These are phyloP conservation scores for Pistacia atlantica DNA, from an alignment of 345 rosid species.

Conservation along the genomic window DNA sequence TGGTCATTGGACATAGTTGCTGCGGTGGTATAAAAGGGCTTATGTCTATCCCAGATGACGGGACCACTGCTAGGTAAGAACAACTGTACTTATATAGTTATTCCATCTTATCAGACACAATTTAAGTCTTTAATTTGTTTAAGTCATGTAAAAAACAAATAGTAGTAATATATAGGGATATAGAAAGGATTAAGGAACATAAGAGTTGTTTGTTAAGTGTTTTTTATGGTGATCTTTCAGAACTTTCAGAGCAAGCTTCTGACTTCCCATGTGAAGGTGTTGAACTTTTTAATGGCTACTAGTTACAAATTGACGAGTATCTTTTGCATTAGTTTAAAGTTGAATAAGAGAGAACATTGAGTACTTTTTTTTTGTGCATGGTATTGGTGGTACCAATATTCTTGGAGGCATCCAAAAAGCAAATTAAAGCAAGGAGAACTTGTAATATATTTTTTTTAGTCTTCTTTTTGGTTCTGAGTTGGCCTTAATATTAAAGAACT, in stretches of 20 bases:
- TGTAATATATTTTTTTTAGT: neutral
- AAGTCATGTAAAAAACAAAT: neutral
- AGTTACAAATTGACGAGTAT: neutral
- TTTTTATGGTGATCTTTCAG: neutral
- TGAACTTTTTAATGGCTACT: constrained; percentile 1
- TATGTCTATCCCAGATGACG: constrained; percentile 74
- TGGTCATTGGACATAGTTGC: constrained; percentile 92
- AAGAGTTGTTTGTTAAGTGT: neutral
- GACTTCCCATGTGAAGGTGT: constrained; percentile 8
- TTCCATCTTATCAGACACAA: neutral
- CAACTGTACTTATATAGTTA: neutral
- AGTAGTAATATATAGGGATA: no score
- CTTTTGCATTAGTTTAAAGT: neutral
- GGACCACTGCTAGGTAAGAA: constrained; percentile 50
- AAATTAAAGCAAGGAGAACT: constrained; percentile 10
- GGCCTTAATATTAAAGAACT: neutral
- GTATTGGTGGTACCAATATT: constrained; percentile 21
- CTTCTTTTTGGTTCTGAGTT: neutral
- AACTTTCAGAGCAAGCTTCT: neutral
- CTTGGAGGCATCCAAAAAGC: constrained; percentile 28
- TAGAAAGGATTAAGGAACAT: neutral
- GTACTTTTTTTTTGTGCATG: neutral
- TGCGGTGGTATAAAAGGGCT: constrained; percentile 99
- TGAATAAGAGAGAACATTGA: neutral
- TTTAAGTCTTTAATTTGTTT: neutral